Percentiles rank a stretch among this genome's conserved stretches.
Evolutionary conservation across 345 rosid species (phyloP).

Genomic region (Geranium rotundifolium): DNA sequence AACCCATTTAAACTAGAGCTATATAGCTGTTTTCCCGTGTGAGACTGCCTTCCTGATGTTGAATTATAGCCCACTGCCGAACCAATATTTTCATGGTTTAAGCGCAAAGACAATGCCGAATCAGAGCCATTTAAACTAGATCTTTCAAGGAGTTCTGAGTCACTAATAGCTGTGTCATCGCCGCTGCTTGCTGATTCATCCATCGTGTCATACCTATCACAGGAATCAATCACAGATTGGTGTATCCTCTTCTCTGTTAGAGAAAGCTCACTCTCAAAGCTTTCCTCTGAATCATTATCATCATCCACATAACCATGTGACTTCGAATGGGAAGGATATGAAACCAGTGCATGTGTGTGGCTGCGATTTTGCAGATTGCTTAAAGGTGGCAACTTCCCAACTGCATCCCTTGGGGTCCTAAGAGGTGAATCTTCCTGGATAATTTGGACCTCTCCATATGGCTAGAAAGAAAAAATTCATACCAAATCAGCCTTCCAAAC

Average conservation of each 20-base stretch:
- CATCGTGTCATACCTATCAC: constrained; percentile 21
- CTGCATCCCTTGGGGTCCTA: constrained; percentile 67
- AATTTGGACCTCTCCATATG: constrained; percentile 79
- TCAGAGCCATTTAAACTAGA: constrained; percentile 16
- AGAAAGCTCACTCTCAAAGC: constrained; percentile 79
- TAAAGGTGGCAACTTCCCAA: constrained; percentile 46
- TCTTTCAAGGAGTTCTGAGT: constrained; percentile 24
- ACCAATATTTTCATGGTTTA: constrained; percentile 12
- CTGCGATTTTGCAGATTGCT: constrained; percentile 22
- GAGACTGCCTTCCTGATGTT: constrained; percentile 18
- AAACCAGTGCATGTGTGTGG: constrained; percentile 14
- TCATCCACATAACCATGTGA: constrained; percentile 23
- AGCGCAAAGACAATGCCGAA: not conserved
- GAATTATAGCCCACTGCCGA: constrained; percentile 19
- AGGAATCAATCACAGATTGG: constrained; percentile 39
- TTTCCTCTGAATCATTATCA: constrained; percentile 52
- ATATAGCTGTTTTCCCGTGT: constrained; percentile 23
- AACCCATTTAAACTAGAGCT: constrained; percentile 20
- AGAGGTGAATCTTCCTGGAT: constrained; percentile 72
- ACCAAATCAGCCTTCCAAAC: constrained; percentile 11
- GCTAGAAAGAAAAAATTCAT: constrained; percentile 28
- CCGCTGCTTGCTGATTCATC: constrained; percentile 62
- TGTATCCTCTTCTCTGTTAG: constrained; percentile 53
- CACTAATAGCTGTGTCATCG: constrained; percentile 34
- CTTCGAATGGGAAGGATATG: constrained; percentile 20